phyloP scores from a whole-genome alignment of 352 stramenopile genomes.

The Halophytophthora polymorphica region DNA sequence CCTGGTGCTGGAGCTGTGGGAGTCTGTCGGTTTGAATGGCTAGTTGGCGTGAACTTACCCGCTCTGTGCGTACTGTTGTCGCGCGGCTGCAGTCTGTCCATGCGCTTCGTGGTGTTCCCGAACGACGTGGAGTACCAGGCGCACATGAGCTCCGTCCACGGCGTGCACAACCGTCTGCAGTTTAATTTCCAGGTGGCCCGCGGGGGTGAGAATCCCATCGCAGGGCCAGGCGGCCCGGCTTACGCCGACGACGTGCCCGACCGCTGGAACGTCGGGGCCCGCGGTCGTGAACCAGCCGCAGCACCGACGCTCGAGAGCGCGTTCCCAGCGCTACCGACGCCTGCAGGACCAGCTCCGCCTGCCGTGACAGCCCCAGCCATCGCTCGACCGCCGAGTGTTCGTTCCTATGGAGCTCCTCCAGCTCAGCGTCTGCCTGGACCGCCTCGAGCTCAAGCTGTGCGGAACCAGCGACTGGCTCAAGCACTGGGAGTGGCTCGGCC shows the following conservation, averaged over 20 bases:
- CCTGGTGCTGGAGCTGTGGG: no score
- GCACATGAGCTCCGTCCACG: constrained; percentile 81
- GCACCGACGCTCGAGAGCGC: constrained; percentile 42
- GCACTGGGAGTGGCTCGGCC: constrained; percentile 53
- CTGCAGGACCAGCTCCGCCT: constrained; percentile 32
- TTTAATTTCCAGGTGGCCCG: constrained; percentile 76
- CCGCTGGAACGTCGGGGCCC: constrained; percentile 55
- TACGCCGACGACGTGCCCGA: constrained; percentile 45
- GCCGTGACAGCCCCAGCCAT: constrained; percentile 44
- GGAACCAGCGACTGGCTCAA: constrained; percentile 67
- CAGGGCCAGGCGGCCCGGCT: constrained; percentile 17
- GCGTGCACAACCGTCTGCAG: constrained; percentile 63
- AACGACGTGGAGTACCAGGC: constrained; percentile 86
- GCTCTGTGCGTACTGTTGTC: constrained; percentile 6
- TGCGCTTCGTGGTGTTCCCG: constrained; percentile 84
- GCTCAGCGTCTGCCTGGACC: constrained; percentile 22
- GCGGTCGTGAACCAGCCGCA: constrained; percentile 19
- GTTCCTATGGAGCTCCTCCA: constrained; percentile 14
- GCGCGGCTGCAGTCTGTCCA: constrained; percentile 48
- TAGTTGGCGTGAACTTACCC: neutral
- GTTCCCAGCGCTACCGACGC: constrained; percentile 60
- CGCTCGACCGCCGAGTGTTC: constrained; percentile 21
- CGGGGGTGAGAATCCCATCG: constrained; percentile 52
- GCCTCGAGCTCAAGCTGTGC: constrained; percentile 47
- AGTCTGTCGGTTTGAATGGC: no score